phyloP scores from a whole-genome alignment of 495 filamentous ascomycete genomes.

The Neurospora sp. region DNA sequence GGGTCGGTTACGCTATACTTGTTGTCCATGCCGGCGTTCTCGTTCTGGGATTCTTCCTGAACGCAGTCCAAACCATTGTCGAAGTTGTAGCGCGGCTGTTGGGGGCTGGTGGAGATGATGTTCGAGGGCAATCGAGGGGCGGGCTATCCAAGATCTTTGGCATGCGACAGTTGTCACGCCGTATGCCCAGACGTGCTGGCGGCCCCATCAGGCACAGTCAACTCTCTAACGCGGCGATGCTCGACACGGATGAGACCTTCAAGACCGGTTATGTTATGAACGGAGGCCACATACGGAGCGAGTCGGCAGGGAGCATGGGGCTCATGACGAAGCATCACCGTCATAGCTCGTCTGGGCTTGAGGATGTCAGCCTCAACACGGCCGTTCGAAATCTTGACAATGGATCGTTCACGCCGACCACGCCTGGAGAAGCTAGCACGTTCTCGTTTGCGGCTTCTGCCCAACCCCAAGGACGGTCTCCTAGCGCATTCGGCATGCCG shows the following conservation, averaged over 20 bases:
- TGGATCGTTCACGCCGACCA: constrained; percentile 55
- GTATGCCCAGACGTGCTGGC: constrained; percentile 48
- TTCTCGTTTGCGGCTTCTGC: constrained; percentile 57
- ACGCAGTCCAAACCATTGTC: constrained; percentile 78
- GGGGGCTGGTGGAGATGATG: constrained; percentile 68
- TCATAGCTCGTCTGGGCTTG: constrained; percentile 34
- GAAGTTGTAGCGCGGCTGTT: constrained; percentile 73
- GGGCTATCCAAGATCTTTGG: constrained; percentile 88
- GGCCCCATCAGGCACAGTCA: constrained; percentile 60
- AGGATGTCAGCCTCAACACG: constrained; percentile 31
- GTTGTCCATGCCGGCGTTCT: constrained; percentile 77
- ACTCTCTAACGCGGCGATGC: constrained; percentile 70
- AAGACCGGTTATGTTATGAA: constrained; percentile 53
- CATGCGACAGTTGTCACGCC: constrained; percentile 79
- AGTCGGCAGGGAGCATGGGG: constrained; percentile 70
- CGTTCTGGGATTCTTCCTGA: constrained; percentile 89
- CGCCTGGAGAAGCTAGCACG: constrained; percentile 53
- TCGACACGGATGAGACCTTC: constrained; percentile 50
- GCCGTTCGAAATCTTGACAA: constrained; percentile 24
- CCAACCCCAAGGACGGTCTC: constrained; percentile 25
- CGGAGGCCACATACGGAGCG: constrained; percentile 61
- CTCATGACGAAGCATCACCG: constrained; percentile 43
- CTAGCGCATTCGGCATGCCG: constrained; percentile 35
- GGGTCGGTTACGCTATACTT: constrained; percentile 91
- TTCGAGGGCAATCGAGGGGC: constrained; percentile 62